Conservation (phyloP, 345 rosid genomes). For the Populus nigra region DNA sequence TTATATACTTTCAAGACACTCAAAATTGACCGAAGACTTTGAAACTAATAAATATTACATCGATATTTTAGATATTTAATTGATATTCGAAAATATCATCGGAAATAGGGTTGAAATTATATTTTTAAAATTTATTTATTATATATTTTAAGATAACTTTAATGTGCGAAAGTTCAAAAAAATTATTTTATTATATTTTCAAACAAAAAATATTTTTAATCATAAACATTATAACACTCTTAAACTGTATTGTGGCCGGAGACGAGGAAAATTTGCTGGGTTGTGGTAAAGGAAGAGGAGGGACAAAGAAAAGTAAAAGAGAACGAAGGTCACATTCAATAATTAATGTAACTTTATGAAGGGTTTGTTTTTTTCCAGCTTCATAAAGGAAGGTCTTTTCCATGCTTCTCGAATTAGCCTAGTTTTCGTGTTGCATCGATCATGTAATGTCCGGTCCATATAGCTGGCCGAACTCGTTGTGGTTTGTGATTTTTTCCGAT, state of each 20-base stretch:
- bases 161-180: too few species aligned
- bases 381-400: background rate
- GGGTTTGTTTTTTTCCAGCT: background rate
- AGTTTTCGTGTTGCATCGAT: constrained; percentile 10
- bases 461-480: constrained; percentile 7
- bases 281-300: background rate
- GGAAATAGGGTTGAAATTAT: fast-evolving
- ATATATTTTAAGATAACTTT: too few species aligned
- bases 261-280: background rate
- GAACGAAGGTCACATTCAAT: constrained; percentile 21
- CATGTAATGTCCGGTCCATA: constrained; percentile 5
- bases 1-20: background rate
- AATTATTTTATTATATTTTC: too few species aligned
- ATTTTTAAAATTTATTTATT: too few species aligned
- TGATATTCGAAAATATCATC: too few species aligned
- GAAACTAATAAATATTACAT: background rate
- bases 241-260: too few species aligned
- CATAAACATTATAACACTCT: fast-evolving
- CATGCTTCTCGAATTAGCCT: background rate
- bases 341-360: background rate
- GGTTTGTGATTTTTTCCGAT: background rate
- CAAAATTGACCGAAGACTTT: background rate
- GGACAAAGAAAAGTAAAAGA: background rate
- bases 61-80: background rate
- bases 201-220: too few species aligned